phyloP scores from a whole-genome alignment of 495 filamentous ascomycete species.

The Haplographium delicatum region DNA sequence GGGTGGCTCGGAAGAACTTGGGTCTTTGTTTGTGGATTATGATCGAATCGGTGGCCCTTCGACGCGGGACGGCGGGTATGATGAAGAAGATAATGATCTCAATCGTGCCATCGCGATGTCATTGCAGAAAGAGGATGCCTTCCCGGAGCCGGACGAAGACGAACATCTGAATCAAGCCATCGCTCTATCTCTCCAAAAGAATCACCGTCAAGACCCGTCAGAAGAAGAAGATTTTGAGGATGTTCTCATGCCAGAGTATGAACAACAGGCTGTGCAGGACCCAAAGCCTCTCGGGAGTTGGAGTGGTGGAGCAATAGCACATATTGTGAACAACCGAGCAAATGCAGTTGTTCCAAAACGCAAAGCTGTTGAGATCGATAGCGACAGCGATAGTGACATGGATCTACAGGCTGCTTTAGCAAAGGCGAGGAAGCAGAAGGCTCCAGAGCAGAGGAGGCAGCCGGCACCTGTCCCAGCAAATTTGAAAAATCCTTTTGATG shows the following conservation, averaged over 20 bases:
- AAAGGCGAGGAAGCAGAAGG: slow-evolving; percentile 40
- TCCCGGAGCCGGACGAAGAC: slow-evolving; percentile 26
- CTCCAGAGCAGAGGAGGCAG: slow-evolving; percentile 17
- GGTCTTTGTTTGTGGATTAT: slow-evolving; percentile 61
- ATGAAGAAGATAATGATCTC: slow-evolving; percentile 71
- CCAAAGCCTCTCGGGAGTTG: slow-evolving; percentile 46
- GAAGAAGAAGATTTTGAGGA: slow-evolving; percentile 44
- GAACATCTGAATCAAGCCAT: slow-evolving; percentile 31
- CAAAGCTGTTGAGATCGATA: slow-evolving; percentile 39
- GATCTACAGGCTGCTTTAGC: slow-evolving; percentile 57
- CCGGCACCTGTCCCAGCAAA: slow-evolving; percentile 30
- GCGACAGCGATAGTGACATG: slow-evolving; percentile 59
- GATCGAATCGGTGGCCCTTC: slow-evolving; percentile 25
- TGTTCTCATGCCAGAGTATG: slow-evolving; percentile 43
- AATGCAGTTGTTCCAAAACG: slow-evolving; percentile 44
- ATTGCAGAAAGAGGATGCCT: slow-evolving; percentile 43
- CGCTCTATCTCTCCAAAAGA: slow-evolving; percentile 26
- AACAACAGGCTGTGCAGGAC: slow-evolving; percentile 48
- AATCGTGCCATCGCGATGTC: slow-evolving; percentile 81
- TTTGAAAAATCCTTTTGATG: slow-evolving; percentile 57
- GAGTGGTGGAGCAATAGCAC: slow-evolving; percentile 53
- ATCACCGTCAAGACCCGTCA: slow-evolving; percentile 15
- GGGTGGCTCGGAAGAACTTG: slow-evolving; percentile 21
- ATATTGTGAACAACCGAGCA: slow-evolving; percentile 57
- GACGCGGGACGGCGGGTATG: slow-evolving; percentile 31